Base-by-base conservation (phyloP, 805 yeast genomes). In the Yamadazyma paraphyllophila region DNA sequence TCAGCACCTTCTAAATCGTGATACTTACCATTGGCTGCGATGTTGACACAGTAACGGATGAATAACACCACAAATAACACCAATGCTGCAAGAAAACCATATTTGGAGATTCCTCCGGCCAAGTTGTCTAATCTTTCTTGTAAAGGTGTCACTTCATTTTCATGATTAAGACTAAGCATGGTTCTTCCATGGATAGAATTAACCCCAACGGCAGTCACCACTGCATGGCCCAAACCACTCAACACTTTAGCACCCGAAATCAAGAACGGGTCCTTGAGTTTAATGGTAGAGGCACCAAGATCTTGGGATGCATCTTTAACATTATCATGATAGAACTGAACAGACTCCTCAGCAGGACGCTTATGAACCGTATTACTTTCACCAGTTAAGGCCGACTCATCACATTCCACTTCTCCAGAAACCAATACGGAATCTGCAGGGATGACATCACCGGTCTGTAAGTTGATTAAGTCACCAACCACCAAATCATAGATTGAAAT, bases 31-130 rank as follows among this genome's bases (percentile, higher is more conserved):
- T 76, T 75, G 0, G 77, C 66, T 10, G 85, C 79, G 30, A 88
- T 69, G 47, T 78, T 71, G 11, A 82, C 81, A 43, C 83, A 72
- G 62, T 85, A 94, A 52, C 91, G 81, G 50, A 86, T 77, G 59
- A 94, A 81, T 13, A 94, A 72, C 20, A 91, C 88, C 30, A 88
- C 54, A 59, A 94, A 92, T 42, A 94, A 73, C n/a, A 92, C 59
- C 33, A 82, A 61, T 1, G 98, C 96, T 2, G 96, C 92, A 41
- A 86, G 68, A 51, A 89, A 80, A 44, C 98, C 99, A 64, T 88
- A 88, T 62, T 88, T 88, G n/a, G 97, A 91, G 49, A 94, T 94
- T 29, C 94, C 96, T 59, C 85, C 95, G 1, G 99, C 97, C 46
- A 94, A 77, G 43, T 76, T 73, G 58, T 86, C 82, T 49, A 94